Percentiles rank a stretch among this genome's conserved stretches.
phyloP scores from a whole-genome alignment of 257 asterid species.

The Salvia rosmarinus region DNA sequence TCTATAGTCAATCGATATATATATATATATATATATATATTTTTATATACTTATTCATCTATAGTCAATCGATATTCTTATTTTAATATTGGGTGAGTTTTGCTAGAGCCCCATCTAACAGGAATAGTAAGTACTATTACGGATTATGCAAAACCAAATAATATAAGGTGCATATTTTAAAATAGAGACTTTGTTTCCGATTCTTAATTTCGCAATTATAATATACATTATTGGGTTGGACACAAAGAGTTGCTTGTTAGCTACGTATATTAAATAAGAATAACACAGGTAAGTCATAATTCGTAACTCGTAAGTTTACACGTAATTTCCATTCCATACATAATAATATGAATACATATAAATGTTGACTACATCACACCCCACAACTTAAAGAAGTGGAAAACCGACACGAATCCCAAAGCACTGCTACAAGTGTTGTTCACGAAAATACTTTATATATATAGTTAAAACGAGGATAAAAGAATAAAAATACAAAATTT shows the following conservation, averaged over 20 bases:
- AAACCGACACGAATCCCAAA: slow-evolving; percentile 17
- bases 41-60: too few species aligned
- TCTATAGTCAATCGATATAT: too few species aligned
- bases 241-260: background rate
- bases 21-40: too few species aligned
- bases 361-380: background rate
- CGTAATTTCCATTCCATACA: background rate
- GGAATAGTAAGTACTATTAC: too few species aligned
- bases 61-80: too few species aligned
- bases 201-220: too few species aligned
- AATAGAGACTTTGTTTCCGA: too few species aligned
- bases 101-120: too few species aligned
- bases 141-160: background rate
- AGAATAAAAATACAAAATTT: slow-evolving; percentile 17
- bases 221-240: background rate
- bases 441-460: slow-evolving; percentile 29
- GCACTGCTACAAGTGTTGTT: background rate
- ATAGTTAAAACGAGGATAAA: background rate
- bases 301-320: background rate
- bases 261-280: background rate
- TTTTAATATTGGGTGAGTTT: too few species aligned
- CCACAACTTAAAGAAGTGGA: background rate
- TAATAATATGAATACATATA: background rate
- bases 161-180: too few species aligned
- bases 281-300: too few species aligned